These are phyloP conservation scores for Arthrinium puccinioides DNA, from an alignment of 2,329 filamentous ascomycete genomes.

Conservation along the genomic window DNA sequence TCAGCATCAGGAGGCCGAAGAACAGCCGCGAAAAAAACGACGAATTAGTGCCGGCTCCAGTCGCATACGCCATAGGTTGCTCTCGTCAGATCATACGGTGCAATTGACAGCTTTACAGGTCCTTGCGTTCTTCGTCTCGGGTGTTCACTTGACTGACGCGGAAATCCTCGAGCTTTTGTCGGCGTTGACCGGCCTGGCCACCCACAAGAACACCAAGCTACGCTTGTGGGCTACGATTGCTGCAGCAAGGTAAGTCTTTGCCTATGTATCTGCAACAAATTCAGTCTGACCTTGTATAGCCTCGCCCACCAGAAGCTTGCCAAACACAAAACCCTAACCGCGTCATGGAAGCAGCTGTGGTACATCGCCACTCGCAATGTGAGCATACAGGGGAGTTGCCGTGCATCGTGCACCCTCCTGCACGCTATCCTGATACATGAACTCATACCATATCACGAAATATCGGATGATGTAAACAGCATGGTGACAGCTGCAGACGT, in stretches of 20 bases:
- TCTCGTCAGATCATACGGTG: slow-evolving; percentile 32
- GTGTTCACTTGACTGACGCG: slow-evolving; percentile 36
- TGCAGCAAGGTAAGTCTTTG: slow-evolving; percentile 62
- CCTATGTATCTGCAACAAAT: not conserved
- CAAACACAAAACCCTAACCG: slow-evolving; percentile 29
- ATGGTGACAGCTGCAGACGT: slow-evolving; percentile 73
- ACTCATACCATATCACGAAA: slow-evolving; percentile 59
- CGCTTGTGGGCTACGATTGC: slow-evolving; percentile 80
- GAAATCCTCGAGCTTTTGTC: slow-evolving; percentile 49
- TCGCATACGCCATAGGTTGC: slow-evolving; percentile 42
- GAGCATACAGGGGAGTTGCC: slow-evolving; percentile 62
- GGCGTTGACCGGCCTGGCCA: slow-evolving; percentile 49
- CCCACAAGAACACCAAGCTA: slow-evolving; percentile 60
- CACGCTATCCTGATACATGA: slow-evolving; percentile 57
- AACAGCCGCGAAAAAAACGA: slow-evolving; percentile 46
- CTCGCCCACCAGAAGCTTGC: slow-evolving; percentile 35
- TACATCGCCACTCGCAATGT: slow-evolving; percentile 65
- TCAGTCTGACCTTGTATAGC: slow-evolving; percentile 20
- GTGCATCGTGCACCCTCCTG: slow-evolving; percentile 70
- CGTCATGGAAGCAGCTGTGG: slow-evolving; percentile 68
- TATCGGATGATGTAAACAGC: slow-evolving; percentile 63
- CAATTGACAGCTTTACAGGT: slow-evolving; percentile 49
- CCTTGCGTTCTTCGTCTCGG: slow-evolving; percentile 48
- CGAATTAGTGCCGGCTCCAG: slow-evolving; percentile 34
- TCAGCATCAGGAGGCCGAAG: slow-evolving; percentile 19